These are phyloP conservation scores for Xylariaceae sp. DNA, from an alignment of 2,329 filamentous ascomycete genomes.

Conservation along the genomic window DNA sequence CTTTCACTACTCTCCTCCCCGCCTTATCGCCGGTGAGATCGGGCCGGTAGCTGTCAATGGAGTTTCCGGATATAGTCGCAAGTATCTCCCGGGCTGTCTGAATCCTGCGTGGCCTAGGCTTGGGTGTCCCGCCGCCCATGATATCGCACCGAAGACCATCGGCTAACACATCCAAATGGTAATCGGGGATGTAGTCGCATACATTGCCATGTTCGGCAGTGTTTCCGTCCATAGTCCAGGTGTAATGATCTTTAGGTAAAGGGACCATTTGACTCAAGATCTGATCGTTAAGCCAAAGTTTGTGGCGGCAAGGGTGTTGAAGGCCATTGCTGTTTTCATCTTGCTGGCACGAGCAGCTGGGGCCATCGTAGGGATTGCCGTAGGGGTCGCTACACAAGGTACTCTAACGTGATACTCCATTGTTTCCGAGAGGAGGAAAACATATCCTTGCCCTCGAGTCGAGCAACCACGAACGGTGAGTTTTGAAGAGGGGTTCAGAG, in stretches of 20 bases:
- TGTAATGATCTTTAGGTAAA: conserved; percentile 37
- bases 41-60: conserved; percentile 41
- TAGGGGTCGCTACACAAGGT: conserved; percentile 37
- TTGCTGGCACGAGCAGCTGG: conserved; percentile 44
- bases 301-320: conserved; percentile 42
- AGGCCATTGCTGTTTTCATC: conserved; percentile 22
- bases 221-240: conserved; percentile 40
- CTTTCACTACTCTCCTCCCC: conserved; percentile 36
- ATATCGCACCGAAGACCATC: conserved; percentile 47
- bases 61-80: conserved; percentile 38
- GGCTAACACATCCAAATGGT: conserved; percentile 48
- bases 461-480: conserved; percentile 48
- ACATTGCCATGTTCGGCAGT: conserved; percentile 44
- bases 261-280: conserved; percentile 45
- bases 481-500: conserved; percentile 44
- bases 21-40: conserved; percentile 37
- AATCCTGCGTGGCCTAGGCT: conserved; percentile 36
- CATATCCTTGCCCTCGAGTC: conserved; percentile 44
- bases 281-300: conserved; percentile 50
- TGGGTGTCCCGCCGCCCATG: conserved; percentile 31
- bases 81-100: conserved; percentile 49
- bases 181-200: conserved; percentile 45
- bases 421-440: conserved; percentile 52
- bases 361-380: conserved; percentile 35
- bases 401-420: conserved; percentile 49